phyloP scores from a whole-genome alignment of 1,139 yeast species.

The Kluyveromyces marxianus region DNA sequence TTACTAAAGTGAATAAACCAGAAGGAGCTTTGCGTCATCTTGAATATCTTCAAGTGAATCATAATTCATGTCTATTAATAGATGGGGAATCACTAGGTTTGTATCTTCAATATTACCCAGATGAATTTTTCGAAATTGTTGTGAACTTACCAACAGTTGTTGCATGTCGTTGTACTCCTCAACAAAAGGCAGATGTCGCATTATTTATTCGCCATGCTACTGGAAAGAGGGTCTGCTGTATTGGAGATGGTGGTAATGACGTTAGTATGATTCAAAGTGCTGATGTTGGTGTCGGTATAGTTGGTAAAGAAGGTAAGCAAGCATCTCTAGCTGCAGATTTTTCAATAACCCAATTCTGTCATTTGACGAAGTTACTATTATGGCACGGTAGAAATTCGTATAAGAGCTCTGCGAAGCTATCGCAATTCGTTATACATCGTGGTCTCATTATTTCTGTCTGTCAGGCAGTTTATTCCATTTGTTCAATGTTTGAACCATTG shows the following conservation, averaged over 20 bases:
- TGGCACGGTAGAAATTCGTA: slow-evolving; percentile 99
- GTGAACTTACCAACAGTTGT: slow-evolving; percentile 82
- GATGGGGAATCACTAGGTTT: slow-evolving; percentile 88
- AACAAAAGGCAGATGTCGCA: slow-evolving; percentile 96
- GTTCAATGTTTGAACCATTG: slow-evolving; percentile 83
- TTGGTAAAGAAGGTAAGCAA: slow-evolving; percentile 96
- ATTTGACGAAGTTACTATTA: slow-evolving; percentile 71
- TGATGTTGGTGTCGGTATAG: slow-evolving; percentile 97
- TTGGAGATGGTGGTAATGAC: slow-evolving; percentile 99
- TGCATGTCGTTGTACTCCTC: slow-evolving; percentile 98
- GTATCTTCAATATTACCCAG: slow-evolving; percentile 53
- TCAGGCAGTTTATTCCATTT: slow-evolving; percentile 85
- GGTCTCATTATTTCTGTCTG: slow-evolving; percentile 94
- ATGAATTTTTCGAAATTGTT: slow-evolving; percentile 72
- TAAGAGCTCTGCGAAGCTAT: slow-evolving; percentile 87
- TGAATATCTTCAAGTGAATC: slow-evolving; percentile 58
- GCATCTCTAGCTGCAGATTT: slow-evolving; percentile 97
- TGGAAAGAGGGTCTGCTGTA: slow-evolving; percentile 88
- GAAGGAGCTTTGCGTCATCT: slow-evolving; percentile 66
- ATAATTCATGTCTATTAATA: slow-evolving; percentile 72
- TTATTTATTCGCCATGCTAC: slow-evolving; percentile 67
- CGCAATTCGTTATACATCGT: slow-evolving; percentile 94
- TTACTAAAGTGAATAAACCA: slow-evolving; percentile 55
- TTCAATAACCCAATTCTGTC: slow-evolving; percentile 86
- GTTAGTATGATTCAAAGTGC: slow-evolving; percentile 99